phyloP scores from a whole-genome alignment of 305 asterid species.

The Galium porrigens region DNA sequence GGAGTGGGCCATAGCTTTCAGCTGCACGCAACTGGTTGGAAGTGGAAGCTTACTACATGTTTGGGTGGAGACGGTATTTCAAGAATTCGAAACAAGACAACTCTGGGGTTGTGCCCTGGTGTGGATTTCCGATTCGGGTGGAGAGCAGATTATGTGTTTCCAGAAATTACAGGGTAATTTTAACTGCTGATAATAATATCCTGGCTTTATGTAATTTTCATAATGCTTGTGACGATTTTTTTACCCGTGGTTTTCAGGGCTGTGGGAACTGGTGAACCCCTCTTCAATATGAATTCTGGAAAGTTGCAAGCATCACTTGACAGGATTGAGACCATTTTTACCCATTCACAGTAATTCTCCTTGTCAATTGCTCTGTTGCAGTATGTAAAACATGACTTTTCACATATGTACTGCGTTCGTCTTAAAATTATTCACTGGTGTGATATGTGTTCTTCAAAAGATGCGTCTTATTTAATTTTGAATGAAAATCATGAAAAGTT shows the following conservation, averaged over 20 bases:
- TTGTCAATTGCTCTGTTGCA: background rate
- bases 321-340: slow-evolving; percentile 75
- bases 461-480: background rate
- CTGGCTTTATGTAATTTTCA: background rate
- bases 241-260: slow-evolving; percentile 32
- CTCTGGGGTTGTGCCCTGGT: slow-evolving; percentile 76
- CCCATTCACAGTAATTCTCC: slow-evolving; percentile 23
- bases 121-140: slow-evolving; percentile 88
- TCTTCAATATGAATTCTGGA: slow-evolving; percentile 87
- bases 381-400: background rate
- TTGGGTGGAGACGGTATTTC: slow-evolving; percentile 82
- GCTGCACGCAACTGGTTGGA: slow-evolving; percentile 82
- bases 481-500: background rate
- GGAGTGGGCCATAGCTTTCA: slow-evolving; percentile 92
- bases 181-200: slow-evolving; percentile 4
- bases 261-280: slow-evolving; percentile 59
- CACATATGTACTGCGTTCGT: background rate
- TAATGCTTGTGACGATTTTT: background rate
- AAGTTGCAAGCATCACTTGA: slow-evolving; percentile 78
- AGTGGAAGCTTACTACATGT: slow-evolving; percentile 78
- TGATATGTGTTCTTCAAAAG: background rate
- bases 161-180: slow-evolving; percentile 75
- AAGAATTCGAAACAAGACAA: slow-evolving; percentile 65
- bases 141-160: slow-evolving; percentile 84
- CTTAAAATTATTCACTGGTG: background rate